phyloP scores from a whole-genome alignment of 2,329 filamentous ascomycete species.

The Cordyceps tenuipes region DNA sequence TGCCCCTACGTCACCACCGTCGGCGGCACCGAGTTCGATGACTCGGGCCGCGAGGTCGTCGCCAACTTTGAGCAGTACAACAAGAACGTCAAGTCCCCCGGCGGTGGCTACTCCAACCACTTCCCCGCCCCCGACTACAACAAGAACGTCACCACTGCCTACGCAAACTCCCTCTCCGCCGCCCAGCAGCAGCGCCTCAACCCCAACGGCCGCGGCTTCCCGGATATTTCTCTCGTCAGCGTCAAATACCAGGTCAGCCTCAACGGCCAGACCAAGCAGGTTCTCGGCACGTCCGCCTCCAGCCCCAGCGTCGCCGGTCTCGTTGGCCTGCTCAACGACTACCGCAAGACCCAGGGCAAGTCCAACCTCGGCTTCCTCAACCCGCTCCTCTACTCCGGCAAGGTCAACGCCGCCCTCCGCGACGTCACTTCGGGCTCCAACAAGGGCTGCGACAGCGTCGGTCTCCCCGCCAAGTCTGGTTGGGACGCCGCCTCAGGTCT shows the following conservation, averaged over 20 bases:
- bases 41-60: background rate
- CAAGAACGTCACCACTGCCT: background rate
- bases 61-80: conserved; percentile 7
- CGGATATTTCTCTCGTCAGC: conserved; percentile 9
- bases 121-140: conserved; percentile 6
- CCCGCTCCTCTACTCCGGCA: conserved; percentile 10
- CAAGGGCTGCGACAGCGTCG: conserved; percentile 8
- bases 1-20: conserved; percentile 43
- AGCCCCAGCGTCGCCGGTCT: conserved; percentile 5
- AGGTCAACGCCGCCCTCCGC: conserved; percentile 13
- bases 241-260: conserved; percentile 3
- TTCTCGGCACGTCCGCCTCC: conserved; percentile 9
- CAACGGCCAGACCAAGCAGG: background rate
- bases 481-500: conserved; percentile 12
- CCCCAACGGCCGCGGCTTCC: conserved; percentile 6
- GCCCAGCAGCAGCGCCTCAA: background rate
- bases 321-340: conserved; percentile 10
- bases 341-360: conserved; percentile 8
- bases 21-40: conserved; percentile 33
- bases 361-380: conserved; percentile 11
- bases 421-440: conserved; percentile 12
- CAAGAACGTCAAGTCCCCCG: background rate
- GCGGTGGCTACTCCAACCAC: conserved; percentile 11
- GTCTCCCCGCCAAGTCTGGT: conserved; percentile 6
- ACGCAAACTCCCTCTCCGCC: background rate